Evolutionary conservation across 2,329 filamentous ascomycete genomes (phyloP).

Genomic region (Gremmenia infestans): DNA sequence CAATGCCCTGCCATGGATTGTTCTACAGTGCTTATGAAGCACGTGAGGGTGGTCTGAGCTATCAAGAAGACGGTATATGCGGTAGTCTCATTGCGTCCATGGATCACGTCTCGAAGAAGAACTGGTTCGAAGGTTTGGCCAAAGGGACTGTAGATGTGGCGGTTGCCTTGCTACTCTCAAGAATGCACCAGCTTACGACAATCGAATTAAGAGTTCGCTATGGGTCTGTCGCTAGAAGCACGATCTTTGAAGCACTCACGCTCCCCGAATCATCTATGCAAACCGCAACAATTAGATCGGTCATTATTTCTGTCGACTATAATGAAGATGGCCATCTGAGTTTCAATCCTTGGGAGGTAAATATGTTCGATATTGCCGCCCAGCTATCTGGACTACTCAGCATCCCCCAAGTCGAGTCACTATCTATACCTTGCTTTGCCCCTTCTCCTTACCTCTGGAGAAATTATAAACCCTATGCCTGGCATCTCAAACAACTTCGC

Average conservation of each 20-base stretch:
- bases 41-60: slow-evolving; percentile 6
- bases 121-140: background rate
- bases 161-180: slow-evolving; percentile 3
- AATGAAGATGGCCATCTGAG: background rate
- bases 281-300: background rate
- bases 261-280: background rate
- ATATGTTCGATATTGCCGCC: background rate
- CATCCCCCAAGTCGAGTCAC: background rate
- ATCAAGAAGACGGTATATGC: background rate
- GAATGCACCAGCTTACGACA: background rate
- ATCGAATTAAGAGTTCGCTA: slow-evolving; percentile 8
- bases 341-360: background rate
- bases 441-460: background rate
- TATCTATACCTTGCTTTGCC: background rate
- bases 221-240: background rate
- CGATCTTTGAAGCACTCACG: slow-evolving; percentile 5
- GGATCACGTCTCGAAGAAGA: background rate
- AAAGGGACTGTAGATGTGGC: slow-evolving; percentile 5
- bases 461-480: background rate
- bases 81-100: background rate
- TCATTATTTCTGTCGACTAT: background rate
- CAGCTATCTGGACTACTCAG: background rate
- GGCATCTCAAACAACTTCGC: background rate
- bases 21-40: slow-evolving; percentile 8
- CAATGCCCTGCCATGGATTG: background rate